phyloP scores from a whole-genome alignment of 768 basidiomycete genomes.

The Suillus cothurnatus region DNA sequence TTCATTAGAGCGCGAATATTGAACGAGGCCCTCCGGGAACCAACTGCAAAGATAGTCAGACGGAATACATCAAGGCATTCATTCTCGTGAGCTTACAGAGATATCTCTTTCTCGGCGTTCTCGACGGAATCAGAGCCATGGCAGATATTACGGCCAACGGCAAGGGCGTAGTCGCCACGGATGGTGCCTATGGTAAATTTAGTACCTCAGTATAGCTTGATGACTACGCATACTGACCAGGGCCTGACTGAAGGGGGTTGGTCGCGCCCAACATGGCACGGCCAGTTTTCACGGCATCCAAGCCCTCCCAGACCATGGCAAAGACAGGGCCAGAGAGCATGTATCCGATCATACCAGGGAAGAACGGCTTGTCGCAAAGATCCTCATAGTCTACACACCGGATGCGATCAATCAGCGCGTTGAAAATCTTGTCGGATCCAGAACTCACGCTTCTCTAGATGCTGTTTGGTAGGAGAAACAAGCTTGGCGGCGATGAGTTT shows the following conservation, averaged over 20 bases:
- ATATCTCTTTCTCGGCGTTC: slow-evolving; percentile 92
- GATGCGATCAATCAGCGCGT: background rate
- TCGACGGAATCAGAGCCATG: slow-evolving; percentile 91
- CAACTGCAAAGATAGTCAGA: slow-evolving; percentile 49
- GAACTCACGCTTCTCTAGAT: slow-evolving; percentile 84
- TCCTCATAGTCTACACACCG: slow-evolving; percentile 83
- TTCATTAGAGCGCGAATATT: slow-evolving; percentile 67
- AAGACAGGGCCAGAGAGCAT: slow-evolving; percentile 96
- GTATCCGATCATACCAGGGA: slow-evolving; percentile 94
- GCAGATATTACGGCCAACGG: slow-evolving; percentile 93
- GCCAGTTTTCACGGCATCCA: slow-evolving; percentile 93
- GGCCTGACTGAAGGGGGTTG: slow-evolving; percentile 88
- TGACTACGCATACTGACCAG: slow-evolving; percentile 54
- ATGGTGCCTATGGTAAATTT: slow-evolving; percentile 69
- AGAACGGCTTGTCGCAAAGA: slow-evolving; percentile 93
- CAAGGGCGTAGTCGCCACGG: slow-evolving; percentile 93
- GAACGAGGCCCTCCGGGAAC: slow-evolving; percentile 86
- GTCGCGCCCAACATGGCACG: slow-evolving; percentile 96
- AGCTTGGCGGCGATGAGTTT: slow-evolving; percentile 96
- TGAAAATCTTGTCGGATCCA: background rate
- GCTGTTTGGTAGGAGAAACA: slow-evolving; percentile 72
- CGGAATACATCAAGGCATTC: background rate
- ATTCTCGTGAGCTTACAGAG: slow-evolving; percentile 57
- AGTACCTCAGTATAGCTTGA: slow-evolving; percentile 10
- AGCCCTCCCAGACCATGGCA: slow-evolving; percentile 94